phyloP scores from a whole-genome alignment of 495 filamentous ascomycete species.

The Aspergillus incahuasiensis region DNA sequence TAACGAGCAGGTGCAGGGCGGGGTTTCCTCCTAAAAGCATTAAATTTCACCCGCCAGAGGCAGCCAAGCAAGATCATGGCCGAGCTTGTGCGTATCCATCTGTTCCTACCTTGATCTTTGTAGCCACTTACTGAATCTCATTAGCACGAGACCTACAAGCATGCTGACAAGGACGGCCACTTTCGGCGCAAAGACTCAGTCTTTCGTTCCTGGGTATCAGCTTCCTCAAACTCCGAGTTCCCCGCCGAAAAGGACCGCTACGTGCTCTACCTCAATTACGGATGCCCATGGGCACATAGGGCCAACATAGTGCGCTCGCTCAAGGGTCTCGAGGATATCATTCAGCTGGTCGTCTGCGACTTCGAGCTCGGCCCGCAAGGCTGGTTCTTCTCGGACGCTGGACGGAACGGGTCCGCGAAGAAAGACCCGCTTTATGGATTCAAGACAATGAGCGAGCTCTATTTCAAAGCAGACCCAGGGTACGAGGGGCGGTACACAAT shows the following conservation, averaged over 20 bases:
- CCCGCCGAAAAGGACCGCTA: conserved; percentile 72
- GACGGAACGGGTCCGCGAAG: conserved; percentile 49
- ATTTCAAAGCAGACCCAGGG: conserved; percentile 60
- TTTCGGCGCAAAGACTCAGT: conserved; percentile 45
- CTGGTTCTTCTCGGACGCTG: conserved; percentile 62
- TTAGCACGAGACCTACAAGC: conserved; percentile 26
- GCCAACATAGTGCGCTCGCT: conserved; percentile 70
- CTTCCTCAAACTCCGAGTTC: conserved; percentile 54
- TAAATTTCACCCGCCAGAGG: not conserved
- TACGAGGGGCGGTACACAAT: conserved; percentile 78
- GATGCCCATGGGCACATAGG: conserved; percentile 83
- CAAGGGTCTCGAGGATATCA: conserved; percentile 71
- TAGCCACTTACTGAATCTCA: not conserved
- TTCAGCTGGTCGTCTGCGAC: conserved; percentile 65
- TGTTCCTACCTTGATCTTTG: not conserved
- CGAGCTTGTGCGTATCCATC: not conserved
- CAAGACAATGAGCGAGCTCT: conserved; percentile 62
- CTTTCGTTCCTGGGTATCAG: conserved; percentile 49
- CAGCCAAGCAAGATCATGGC: not conserved
- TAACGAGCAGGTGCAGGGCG: not conserved
- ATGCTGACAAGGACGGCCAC: conserved; percentile 45
- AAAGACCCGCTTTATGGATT: conserved; percentile 63
- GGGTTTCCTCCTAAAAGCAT: no score
- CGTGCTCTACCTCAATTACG: conserved; percentile 70
- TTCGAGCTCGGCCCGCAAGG: conserved; percentile 61